A percentile compares a stretch with the other conserved stretches of the same genome.
Conservation (phyloP, 306 rosid species). For the Canavalia ensiformis region DNA sequence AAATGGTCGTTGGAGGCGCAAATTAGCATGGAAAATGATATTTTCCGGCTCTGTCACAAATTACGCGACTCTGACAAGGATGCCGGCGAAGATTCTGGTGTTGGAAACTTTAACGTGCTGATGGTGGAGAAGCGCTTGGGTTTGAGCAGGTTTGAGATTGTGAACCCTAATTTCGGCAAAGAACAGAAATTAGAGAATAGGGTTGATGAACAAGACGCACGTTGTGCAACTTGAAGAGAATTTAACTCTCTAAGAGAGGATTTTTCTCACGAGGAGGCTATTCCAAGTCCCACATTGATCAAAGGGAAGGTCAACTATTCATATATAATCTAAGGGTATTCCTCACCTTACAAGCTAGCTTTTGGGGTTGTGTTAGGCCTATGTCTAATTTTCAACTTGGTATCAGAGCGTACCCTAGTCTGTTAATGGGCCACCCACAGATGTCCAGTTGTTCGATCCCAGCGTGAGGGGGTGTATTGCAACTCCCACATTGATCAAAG, state of each 20-base stretch:
- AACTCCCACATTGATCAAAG: too few relatives aligned
- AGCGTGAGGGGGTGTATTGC: too few relatives aligned
- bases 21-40: background rate
- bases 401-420: too few relatives aligned
- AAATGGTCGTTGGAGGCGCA: too few relatives aligned
- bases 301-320: too few relatives aligned
- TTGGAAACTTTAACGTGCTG: constrained; percentile 62
- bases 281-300: too few relatives aligned
- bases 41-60: constrained; percentile 73
- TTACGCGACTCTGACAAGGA: constrained; percentile 48
- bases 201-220: constrained; percentile 79
- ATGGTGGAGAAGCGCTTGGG: constrained; percentile 69
- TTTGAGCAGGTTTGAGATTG: constrained; percentile 85
- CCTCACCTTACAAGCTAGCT: too few relatives aligned
- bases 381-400: too few relatives aligned
- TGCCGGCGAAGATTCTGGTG: constrained; percentile 33
- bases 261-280: constrained; percentile 64
- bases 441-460: too few relatives aligned
- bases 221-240: constrained; percentile 78
- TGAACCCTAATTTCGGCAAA: constrained; percentile 63
- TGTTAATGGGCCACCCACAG: too few relatives aligned
- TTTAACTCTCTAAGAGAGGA: constrained; percentile 70
- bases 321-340: too few relatives aligned
- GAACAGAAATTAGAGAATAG: constrained; percentile 71
- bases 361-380: too few relatives aligned